These are phyloP conservation scores for Elaeagnus macrophylla DNA, from an alignment of 306 rosid species.

Conservation along the genomic window DNA sequence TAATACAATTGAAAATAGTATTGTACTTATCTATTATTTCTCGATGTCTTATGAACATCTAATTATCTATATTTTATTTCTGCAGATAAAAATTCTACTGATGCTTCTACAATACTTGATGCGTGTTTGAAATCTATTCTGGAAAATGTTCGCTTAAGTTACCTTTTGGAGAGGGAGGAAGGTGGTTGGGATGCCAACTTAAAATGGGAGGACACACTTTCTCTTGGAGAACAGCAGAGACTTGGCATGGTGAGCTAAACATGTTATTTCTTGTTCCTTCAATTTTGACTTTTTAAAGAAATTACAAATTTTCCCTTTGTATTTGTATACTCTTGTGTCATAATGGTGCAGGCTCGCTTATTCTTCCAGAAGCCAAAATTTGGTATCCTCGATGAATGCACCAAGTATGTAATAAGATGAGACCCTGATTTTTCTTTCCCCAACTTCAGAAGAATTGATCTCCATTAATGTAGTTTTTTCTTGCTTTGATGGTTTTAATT, in stretches of 20 bases:
- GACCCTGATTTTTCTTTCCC: not conserved
- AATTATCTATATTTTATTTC: constrained; percentile 17
- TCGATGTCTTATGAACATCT: not conserved
- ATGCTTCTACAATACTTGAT: constrained; percentile 42
- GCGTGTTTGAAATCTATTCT: constrained; percentile 57
- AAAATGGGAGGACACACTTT: constrained; percentile 89
- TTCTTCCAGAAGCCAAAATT: constrained; percentile 92
- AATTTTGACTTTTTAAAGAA: constrained; percentile 2
- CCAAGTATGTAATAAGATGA: constrained; percentile 61
- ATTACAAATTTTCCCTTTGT: constrained; percentile 15
- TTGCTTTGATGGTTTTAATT: not conserved
- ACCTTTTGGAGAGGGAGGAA: constrained; percentile 80
- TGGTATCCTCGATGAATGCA: constrained; percentile 95
- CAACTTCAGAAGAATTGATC: not conserved
- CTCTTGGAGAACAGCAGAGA: constrained; percentile 99
- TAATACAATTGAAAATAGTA: too few relatives aligned
- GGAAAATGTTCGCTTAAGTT: constrained; percentile 76
- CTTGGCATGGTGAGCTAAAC: constrained; percentile 77
- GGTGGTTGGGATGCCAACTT: constrained; percentile 82
- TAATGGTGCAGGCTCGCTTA: constrained; percentile 67
- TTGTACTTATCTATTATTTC: too few relatives aligned
- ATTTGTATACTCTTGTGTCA: constrained; percentile 16
- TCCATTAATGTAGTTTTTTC: not conserved
- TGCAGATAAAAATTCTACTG: constrained; percentile 41
- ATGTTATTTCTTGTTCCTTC: not conserved